Evolutionary conservation across 805 yeast genomes (phyloP).

Genomic region (Candida tibetensis): DNA sequence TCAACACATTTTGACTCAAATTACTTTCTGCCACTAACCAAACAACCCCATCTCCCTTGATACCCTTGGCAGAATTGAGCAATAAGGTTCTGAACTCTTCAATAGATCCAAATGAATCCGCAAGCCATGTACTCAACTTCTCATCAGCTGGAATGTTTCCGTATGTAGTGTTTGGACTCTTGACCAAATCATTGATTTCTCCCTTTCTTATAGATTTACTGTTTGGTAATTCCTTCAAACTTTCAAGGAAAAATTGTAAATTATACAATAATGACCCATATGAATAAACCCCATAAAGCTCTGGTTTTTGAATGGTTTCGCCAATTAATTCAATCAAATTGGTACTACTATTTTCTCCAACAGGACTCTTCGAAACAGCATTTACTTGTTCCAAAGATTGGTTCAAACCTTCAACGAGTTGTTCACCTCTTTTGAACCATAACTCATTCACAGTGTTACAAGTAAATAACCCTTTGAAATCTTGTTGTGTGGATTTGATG

Average conservation of each 20-base stretch:
- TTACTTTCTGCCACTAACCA: conserved; percentile 74
- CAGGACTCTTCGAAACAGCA: conserved; percentile 4
- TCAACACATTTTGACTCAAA: conserved; percentile 26
- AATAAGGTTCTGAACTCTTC: conserved; percentile 72
- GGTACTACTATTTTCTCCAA: conserved; percentile 9
- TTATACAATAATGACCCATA: conserved; percentile 48
- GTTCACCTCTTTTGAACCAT: conserved; percentile 40
- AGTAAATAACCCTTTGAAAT: conserved; percentile 36
- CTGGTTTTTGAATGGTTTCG: conserved; percentile 44
- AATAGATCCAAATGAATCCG: conserved; percentile 68
- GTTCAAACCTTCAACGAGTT: conserved; percentile 35
- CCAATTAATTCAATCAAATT: conserved; percentile 28
- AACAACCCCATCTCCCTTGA: conserved; percentile 87
- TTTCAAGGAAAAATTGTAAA: conserved; percentile 47
- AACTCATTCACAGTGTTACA: conserved; percentile 30
- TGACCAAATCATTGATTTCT: conserved; percentile 35
- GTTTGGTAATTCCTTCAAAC: conserved; percentile 29
- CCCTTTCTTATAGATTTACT: conserved; percentile 16
- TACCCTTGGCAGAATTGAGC: conserved; percentile 62
- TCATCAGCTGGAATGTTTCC: conserved; percentile 33
- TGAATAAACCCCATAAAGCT: conserved; percentile 42
- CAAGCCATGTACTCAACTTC: conserved; percentile 47
- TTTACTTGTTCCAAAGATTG: conserved; percentile 21
- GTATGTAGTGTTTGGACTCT: conserved; percentile 43
- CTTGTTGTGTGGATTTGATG: conserved; percentile 22